A percentile compares a stretch with the other conserved stretches of the same genome.
phyloP scores from a whole-genome alignment of 2,329 filamentous ascomycete genomes.

The Microdochium nivale region DNA sequence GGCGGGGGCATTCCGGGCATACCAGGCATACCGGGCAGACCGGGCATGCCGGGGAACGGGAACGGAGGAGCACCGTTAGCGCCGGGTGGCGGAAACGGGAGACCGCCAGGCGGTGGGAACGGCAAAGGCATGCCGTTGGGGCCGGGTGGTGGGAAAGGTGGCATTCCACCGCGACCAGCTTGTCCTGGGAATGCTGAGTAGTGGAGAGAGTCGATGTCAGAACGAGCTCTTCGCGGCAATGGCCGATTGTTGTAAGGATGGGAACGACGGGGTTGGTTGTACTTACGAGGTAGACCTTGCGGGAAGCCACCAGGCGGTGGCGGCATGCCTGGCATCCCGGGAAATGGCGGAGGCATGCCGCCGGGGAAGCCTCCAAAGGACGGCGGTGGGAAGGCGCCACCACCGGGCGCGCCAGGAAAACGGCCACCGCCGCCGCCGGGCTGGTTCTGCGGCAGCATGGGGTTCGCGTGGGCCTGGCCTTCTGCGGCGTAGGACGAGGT shows the following conservation, averaged over 20 bases:
- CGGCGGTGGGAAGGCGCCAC: conserved; percentile 33
- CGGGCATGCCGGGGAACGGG: conserved; percentile 36
- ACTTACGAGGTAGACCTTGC: conserved; percentile 45
- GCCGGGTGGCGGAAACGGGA: conserved; percentile 24
- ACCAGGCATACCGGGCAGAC: conserved; percentile 27
- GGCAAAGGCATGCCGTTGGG: conserved; percentile 17
- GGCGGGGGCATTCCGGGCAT: conserved; percentile 26
- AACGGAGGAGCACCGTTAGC: conserved; percentile 39
- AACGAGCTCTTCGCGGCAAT: conserved; percentile 3
- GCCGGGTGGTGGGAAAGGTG: conserved; percentile 40
- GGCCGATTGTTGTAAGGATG: neutral
- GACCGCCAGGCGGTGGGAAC: conserved; percentile 21
- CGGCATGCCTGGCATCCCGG: conserved; percentile 37
- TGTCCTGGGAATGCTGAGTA: conserved; percentile 37
- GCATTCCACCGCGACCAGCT: conserved; percentile 35
- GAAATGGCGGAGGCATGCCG: conserved; percentile 25
- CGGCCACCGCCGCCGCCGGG: conserved; percentile 33
- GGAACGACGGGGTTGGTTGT: neutral
- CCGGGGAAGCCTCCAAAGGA: conserved; percentile 55
- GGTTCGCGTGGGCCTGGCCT: conserved; percentile 79
- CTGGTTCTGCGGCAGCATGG: conserved; percentile 67
- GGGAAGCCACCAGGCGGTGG: conserved; percentile 49
- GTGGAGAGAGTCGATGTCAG: conserved; percentile 6
- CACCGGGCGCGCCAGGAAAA: conserved; percentile 16
- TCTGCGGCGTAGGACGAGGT: conserved; percentile 92